A percentile compares a stretch with the other conserved stretches of the same genome.
These are phyloP conservation scores for Anisogramma anomala DNA, from an alignment of 2,329 filamentous ascomycete genomes.

Conservation along the genomic window DNA sequence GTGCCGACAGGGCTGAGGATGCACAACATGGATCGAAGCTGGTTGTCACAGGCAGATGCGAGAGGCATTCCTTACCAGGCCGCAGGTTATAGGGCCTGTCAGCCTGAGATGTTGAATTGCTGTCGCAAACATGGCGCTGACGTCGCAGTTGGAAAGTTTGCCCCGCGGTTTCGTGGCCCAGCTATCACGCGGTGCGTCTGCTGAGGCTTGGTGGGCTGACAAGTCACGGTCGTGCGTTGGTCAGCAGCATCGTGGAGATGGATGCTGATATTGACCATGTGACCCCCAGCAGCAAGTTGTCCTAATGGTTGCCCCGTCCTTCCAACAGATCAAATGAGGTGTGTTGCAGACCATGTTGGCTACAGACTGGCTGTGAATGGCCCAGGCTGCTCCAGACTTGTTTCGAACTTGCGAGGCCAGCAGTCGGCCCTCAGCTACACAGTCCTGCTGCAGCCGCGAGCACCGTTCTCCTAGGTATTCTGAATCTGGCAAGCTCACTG, in stretches of 20 bases:
- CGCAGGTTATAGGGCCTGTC: neutral
- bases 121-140: neutral
- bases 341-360: neutral
- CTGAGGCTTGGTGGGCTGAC: neutral
- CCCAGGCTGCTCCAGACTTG: constrained; percentile 1
- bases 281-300: neutral
- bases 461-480: neutral
- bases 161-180: constrained; percentile 1
- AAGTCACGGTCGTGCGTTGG: neutral
- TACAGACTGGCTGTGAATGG: neutral
- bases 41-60: neutral
- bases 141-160: neutral
- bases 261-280: constrained; percentile 1
- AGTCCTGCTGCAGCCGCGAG: neutral
- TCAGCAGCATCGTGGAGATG: constrained; percentile 3
- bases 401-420: constrained; percentile 3
- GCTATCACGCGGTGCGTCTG: neutral
- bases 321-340: neutral
- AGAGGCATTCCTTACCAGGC: neutral
- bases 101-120: neutral
- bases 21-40: neutral
- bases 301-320: neutral
- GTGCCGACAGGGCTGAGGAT: neutral
- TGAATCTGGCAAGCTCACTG: neutral
- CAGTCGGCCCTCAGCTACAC: constrained; percentile 1